Base-by-base conservation (phyloP, 148 eudicot species). In the Dianthus caryophyllus region DNA sequence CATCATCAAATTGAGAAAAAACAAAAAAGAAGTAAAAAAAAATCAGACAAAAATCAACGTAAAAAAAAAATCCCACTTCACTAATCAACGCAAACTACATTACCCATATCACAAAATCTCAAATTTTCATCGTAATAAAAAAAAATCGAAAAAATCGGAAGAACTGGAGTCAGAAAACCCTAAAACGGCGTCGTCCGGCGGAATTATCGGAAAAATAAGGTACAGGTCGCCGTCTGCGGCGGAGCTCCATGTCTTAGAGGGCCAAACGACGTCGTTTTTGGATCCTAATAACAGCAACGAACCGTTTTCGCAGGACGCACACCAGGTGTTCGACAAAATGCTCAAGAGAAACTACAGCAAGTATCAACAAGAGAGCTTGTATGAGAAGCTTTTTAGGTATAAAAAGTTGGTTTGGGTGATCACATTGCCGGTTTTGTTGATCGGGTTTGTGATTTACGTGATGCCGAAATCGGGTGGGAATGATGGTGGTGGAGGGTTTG, bases 211-310 rank as follows among this genome's bases (percentile, higher is more conserved):
- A 36, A 84, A 88, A 85, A 93, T 93, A 83, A 83, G 98, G 68
- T 93, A 84, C 80, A 65, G 98, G 77, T 85, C 98, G 2, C 96
- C 95, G 5, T 93, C 98, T 15, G 86, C 98, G 26, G 81, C 96
- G 4, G 98, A 93, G 59, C 88, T 93, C 5, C 36, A 63, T 46
- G 80, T 77, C 27, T 4, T 43, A 16, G 88, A 83, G 41, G 67
- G 72, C 36, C 86, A 83, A 68, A 17, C 65, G 31, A 43, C 67
- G 1, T 68, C 75, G 44, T 72, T 72, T 15, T 59, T 75, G 31
- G 76, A 65, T 64, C 73, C 66, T 46, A 61, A 50, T 33, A 29
- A 16, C 7, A 29, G 29, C 11, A 55, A 22, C 39, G 66, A 49
- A 31, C 65, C 47, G 61, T 60, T 4, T 24, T 53, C 62, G 1